Percentiles rank a stretch among this genome's conserved stretches.
These are phyloP conservation scores for Tricholoma bakamatsutake DNA, from an alignment of 768 basidiomycete genomes.

Conservation along the genomic window DNA sequence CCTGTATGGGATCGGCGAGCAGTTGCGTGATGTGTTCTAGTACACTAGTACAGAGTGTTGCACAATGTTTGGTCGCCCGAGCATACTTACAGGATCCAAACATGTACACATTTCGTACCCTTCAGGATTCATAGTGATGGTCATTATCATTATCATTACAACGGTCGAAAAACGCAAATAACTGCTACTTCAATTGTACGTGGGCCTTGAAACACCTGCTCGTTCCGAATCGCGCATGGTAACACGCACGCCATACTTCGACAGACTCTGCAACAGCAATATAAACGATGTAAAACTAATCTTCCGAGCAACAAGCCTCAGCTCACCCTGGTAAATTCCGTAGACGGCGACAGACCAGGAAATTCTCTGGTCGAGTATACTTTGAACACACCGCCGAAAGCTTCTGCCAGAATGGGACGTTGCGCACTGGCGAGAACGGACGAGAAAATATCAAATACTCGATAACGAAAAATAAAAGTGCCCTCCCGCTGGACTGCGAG, in stretches of 20 bases:
- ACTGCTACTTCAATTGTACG: neutral
- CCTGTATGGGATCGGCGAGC: neutral
- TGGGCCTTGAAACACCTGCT: neutral
- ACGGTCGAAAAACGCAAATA: neutral
- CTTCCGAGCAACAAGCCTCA: neutral
- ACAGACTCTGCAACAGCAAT: constrained; percentile 9
- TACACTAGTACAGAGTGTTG: too few species aligned
- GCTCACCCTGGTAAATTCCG: constrained; percentile 60
- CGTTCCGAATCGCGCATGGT: constrained; percentile 34
- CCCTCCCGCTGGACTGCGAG: constrained; percentile 64
- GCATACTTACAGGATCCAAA: neutral
- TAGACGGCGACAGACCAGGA: constrained; percentile 63
- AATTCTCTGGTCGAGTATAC: constrained; percentile 74
- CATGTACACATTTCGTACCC: neutral
- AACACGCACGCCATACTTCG: constrained; percentile 36
- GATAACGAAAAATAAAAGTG: constrained; percentile 64
- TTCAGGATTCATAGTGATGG: neutral
- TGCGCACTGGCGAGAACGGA: constrained; percentile 21
- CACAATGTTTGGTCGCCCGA: neutral
- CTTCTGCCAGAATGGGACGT: constrained; percentile 51
- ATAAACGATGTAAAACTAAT: neutral
- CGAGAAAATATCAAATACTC: constrained; percentile 58
- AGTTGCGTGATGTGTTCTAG: too few species aligned
- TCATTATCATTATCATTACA: neutral
- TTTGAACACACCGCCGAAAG: constrained; percentile 59